A percentile compares a stretch with the other conserved stretches of the same genome.
phyloP scores from a whole-genome alignment of 495 filamentous ascomycete genomes.

The Talaromyces borbonicus region DNA sequence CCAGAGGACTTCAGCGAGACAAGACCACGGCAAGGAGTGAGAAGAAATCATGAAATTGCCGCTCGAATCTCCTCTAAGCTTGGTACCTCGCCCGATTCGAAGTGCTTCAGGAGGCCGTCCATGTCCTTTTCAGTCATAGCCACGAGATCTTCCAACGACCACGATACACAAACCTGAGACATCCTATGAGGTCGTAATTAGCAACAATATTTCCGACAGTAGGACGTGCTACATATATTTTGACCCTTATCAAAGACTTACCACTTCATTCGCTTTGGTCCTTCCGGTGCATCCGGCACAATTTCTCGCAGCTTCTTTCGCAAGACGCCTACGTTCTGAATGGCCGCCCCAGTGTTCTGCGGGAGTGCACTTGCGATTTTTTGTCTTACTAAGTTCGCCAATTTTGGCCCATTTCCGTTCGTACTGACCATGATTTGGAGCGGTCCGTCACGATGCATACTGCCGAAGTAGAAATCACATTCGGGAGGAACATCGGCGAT shows the following conservation, averaged over 20 bases:
- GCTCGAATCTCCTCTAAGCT: slow-evolving; percentile 28
- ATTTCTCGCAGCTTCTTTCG: slow-evolving; percentile 68
- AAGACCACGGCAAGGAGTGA: neutral
- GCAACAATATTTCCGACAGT: neutral
- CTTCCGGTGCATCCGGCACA: slow-evolving; percentile 61
- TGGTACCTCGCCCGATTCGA: slow-evolving; percentile 40
- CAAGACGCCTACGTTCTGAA: slow-evolving; percentile 70
- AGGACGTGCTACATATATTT: too few species aligned
- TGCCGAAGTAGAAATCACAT: slow-evolving; percentile 98
- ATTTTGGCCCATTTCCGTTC: slow-evolving; percentile 89
- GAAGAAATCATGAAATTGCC: neutral
- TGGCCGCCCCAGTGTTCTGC: slow-evolving; percentile 65
- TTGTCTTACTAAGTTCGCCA: slow-evolving; percentile 77
- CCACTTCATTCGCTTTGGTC: slow-evolving; percentile 89
- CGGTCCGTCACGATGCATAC: slow-evolving; percentile 87
- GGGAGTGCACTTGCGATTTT: slow-evolving; percentile 74
- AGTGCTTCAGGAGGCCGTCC: slow-evolving; percentile 62
- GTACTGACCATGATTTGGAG: slow-evolving; percentile 97
- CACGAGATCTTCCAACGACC: slow-evolving; percentile 77
- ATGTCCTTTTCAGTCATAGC: slow-evolving; percentile 79
- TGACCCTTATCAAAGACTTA: slow-evolving; percentile 29
- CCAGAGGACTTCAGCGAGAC: neutral
- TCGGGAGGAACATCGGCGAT: slow-evolving; percentile 95
- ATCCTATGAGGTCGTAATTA: slow-evolving; percentile 45
- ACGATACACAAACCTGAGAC: slow-evolving; percentile 80